Base-by-base conservation (phyloP, 306 rosid species). In the Astragalus membranaceus region DNA sequence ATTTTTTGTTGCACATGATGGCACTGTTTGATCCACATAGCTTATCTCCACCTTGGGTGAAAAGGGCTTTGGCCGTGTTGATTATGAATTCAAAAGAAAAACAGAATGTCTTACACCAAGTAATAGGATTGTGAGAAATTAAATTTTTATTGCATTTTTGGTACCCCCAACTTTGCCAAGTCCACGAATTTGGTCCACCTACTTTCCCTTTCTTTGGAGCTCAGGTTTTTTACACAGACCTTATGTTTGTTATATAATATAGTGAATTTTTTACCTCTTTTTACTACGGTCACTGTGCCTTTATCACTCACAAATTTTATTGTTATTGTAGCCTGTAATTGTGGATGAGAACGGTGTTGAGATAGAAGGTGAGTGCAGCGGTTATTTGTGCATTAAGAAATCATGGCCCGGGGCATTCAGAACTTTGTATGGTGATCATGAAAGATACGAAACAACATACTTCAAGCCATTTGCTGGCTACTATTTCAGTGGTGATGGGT, bases 391-490 rank as follows among this genome's bases (percentile, higher is more conserved):
- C n/a, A n/a, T n/a, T n/a, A n/a, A n/a, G 78, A 73, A 73, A 60
- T 91, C 99, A 17, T 91, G 99, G 97, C 99, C 99, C 11, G 97
- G 97, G 70, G 99, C 99, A 55, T 94, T 94, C 83, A 87, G 99
- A 72, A 94, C 99, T 51, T 97, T 94, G 29, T 91, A 83, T 33
- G 94, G 92, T 73, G 99, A 94, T 63, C 99, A 94, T 58, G 99
- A 94, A 80, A 86, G 97, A 94, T 94, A 94, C 30, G 97, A 94
- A 82, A 89, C 88, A 48, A 89, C 99, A 57, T 95, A 95, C 88
- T 95, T 91, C 85, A 91, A 91, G 85, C 95, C 99, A 69, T 95
- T 95, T 82, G 72, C 88, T 17, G 97, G 97, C 61, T 95, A 91
- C 86, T 95, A 95, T 79, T 95, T 95, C 81, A 89, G 85, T 66